Conservation (phyloP, 257 asterid species). For the Hygrophila difformis region DNA sequence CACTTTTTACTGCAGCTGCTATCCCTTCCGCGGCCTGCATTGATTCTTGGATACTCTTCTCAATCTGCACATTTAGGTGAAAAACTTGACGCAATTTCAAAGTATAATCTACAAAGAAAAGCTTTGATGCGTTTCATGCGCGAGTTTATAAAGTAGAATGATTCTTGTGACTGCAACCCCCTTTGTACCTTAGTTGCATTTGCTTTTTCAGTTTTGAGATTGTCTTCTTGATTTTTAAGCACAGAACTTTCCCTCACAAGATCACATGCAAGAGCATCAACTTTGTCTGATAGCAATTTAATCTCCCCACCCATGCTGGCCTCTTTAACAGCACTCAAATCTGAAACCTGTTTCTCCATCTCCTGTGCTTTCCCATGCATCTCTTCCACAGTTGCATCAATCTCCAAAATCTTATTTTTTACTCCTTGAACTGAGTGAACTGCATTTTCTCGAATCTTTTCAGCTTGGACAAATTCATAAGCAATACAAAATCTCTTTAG, state of each 20-base stretch:
- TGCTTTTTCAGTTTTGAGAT: slow-evolving; percentile 55
- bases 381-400: slow-evolving; percentile 39
- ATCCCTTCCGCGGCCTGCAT: slow-evolving; percentile 70
- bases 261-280: slow-evolving; percentile 68
- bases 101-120: too few species aligned
- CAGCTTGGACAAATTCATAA: slow-evolving; percentile 83
- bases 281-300: slow-evolving; percentile 63
- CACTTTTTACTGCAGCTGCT: slow-evolving; percentile 52
- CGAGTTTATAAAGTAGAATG: too few species aligned
- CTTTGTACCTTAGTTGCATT: slow-evolving; percentile 56
- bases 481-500: slow-evolving; percentile 91
- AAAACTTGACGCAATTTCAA: slow-evolving; percentile 16
- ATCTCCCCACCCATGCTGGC: slow-evolving; percentile 89
- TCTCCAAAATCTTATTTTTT: slow-evolving; percentile 48
- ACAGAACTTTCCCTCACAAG: slow-evolving; percentile 74
- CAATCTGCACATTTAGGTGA: slow-evolving; percentile 35
- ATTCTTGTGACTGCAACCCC: too few species aligned
- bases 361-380: slow-evolving; percentile 55
- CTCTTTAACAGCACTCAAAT: slow-evolving; percentile 64
- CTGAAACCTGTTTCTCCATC: slow-evolving; percentile 56
- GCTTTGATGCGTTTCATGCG: too few species aligned
- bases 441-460: slow-evolving; percentile 60
- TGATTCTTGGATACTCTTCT: slow-evolving; percentile 64
- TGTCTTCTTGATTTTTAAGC: slow-evolving; percentile 64
- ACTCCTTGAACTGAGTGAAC: slow-evolving; percentile 55